Base-by-base conservation (phyloP, 305 asterid species). In the Salvia sclarea region DNA sequence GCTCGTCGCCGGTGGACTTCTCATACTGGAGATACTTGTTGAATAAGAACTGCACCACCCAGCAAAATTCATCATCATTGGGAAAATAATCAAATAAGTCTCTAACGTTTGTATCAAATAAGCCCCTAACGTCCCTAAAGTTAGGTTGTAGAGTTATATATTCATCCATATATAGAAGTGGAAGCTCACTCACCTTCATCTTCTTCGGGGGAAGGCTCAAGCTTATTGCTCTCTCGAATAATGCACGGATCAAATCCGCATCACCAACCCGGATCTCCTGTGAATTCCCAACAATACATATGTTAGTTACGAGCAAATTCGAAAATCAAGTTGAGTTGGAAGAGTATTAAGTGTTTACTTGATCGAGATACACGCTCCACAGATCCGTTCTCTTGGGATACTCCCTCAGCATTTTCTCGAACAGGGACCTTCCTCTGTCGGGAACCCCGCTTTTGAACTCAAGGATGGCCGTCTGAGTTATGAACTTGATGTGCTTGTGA, bases 331-430 rank as follows among this genome's bases (percentile, higher is more conserved):
- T 2, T 38, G 3, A 38, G 44, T 38, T 38, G 44, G 44, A 38
- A 38, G n/a, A 41, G 5, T 6, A 57, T 75, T 52, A n/a, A 0
- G 7, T 6, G 0, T 54, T 54, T 89, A 94, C 99, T 73, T 88
- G 99, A 77, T 94, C 99, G 6, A 94, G 83, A 76, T 94, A 94
- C 71, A 89, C 73, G 68, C 94, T 94, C 99, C 99, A 94, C 79
- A 91, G 72, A 78, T 94, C 99, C 14, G 94, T 94, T 81, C 97
- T 85, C 82, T 86, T 89, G 9, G 98, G 99, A 82, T 94, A 88
- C 76, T 94, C 96, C 61, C 86, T 81, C 31, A 94, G 94, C 86
- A 89, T 84, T 55, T 86, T 86, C 81, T 94, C 98, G 47, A 91
- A 91, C 83, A 91, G 68, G 64, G 99, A 84, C 61, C 98, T 88